phyloP scores from a whole-genome alignment of 2,329 filamentous ascomycete genomes.

The Aureobasidium sp. region DNA sequence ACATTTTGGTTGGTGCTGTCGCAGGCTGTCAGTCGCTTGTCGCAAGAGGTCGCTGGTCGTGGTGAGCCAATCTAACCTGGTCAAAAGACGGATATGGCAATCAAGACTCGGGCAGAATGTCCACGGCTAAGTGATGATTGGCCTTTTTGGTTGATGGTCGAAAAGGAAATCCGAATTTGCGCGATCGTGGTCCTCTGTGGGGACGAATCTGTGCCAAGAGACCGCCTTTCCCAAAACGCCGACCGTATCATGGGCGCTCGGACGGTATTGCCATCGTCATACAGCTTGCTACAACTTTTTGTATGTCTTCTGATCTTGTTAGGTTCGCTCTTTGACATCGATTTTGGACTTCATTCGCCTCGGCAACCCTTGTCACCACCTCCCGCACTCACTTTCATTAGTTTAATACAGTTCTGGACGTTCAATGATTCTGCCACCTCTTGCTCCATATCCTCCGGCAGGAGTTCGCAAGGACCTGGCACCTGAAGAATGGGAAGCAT shows the following conservation, averaged over 20 bases:
- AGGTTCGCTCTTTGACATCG: background rate
- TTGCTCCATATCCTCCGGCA: slow-evolving; percentile 70
- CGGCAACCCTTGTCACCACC: background rate
- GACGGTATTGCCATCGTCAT: slow-evolving; percentile 3
- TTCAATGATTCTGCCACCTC: slow-evolving; percentile 53
- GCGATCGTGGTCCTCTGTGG: background rate
- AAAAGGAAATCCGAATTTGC: slow-evolving; percentile 3
- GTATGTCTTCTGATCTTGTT: background rate
- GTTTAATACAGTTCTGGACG: background rate
- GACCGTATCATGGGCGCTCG: background rate
- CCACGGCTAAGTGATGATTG: slow-evolving; percentile 51
- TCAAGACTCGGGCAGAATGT: slow-evolving; percentile 40
- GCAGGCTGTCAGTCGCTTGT: slow-evolving; percentile 22
- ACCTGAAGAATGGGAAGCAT: slow-evolving; percentile 67
- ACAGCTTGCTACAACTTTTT: background rate
- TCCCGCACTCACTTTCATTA: background rate
- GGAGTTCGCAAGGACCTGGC: slow-evolving; percentile 60
- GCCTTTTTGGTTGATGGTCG: slow-evolving; percentile 20
- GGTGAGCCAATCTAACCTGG: background rate
- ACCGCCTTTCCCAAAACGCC: background rate
- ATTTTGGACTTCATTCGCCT: background rate
- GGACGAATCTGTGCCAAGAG: slow-evolving; percentile 1
- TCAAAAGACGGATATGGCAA: slow-evolving; percentile 29
- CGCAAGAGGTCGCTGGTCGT: background rate
- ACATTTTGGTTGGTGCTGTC: slow-evolving; percentile 55